Evolutionary conservation across 2,329 filamentous ascomycete genomes (phyloP), one percentile per base, ranked within the genome.

Genomic region (Clonostachys rhizophaga): DNA sequence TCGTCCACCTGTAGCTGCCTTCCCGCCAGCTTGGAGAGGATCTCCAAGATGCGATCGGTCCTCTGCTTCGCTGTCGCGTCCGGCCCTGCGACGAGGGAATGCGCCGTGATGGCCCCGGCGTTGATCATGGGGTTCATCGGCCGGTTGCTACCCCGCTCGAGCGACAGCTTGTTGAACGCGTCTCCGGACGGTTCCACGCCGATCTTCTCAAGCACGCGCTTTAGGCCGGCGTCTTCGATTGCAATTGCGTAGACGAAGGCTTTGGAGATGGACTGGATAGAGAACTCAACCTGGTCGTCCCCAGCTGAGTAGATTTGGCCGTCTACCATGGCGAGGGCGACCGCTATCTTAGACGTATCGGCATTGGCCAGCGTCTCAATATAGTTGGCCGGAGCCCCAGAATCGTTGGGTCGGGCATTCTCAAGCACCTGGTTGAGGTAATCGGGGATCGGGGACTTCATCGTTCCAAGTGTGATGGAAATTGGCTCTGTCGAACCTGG

Each of bases 201-300:
- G 16, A 69, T 68, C 48, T 66, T 69, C 46, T 64, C 57, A 40
- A 69, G 45, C 0, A 69, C 66, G n/a, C 49, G 50, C 0, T 56
- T 49, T 16, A 69, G 47, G 0, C 66, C 66, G 1, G 58, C 54
- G 44, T 69, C 66, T 43, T 67, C 64, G 35, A 69, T 69, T 10
- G 66, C 66, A 5, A 69, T 50, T 2, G 66, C 65, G 49, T 69
- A 69, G 30, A 68, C 65, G 44, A 69, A 69, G 2, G 65, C 58
- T 41, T 69, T 69, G 12, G 66, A 66, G 44, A 69, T 69, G 53
- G 65, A 69, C 46, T 69, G 65, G 34, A 69, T 69, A 2, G 66
- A 69, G 47, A 69, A 69, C 46, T 69, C 66, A 42, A 67, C 50
- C 10, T 55, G 46, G 42, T 69, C 66, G 49, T 69, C 66, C 4